A percentile compares a stretch with the other conserved stretches of the same genome.
These are phyloP conservation scores for Geotrichum aggregatum DNA, from an alignment of 1,139 yeast genomes.

Conservation along the genomic window DNA sequence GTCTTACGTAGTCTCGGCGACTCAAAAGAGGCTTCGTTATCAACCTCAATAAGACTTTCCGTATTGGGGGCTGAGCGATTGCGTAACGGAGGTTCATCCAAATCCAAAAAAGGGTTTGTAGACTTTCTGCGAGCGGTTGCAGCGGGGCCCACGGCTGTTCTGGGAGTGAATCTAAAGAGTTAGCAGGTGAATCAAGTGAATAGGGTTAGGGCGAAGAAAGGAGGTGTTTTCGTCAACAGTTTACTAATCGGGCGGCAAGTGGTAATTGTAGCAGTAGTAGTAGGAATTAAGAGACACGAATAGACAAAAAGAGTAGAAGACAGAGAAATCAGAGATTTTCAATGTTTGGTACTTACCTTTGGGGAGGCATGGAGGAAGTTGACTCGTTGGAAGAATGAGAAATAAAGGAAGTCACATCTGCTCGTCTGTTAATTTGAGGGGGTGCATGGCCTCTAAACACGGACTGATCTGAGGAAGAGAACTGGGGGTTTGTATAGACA, in stretches of 20 bases:
- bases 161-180: slow-evolving; percentile 4
- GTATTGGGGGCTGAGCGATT: slow-evolving; percentile 9
- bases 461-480: slow-evolving; percentile 18
- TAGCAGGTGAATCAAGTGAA: background rate
- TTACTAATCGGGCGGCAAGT: no score
- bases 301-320: background rate
- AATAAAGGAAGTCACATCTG: background rate
- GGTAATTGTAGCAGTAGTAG: no score
- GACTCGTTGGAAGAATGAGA: slow-evolving; percentile 11
- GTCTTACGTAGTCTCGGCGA: background rate
- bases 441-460: slow-evolving; percentile 1
- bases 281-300: background rate
- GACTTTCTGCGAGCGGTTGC: slow-evolving; percentile 14
- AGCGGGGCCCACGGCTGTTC: slow-evolving; percentile 15
- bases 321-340: background rate
- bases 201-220: slow-evolving; percentile 6
- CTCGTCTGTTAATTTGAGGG: background rate
- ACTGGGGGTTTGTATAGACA: slow-evolving; percentile 12
- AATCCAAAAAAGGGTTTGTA: slow-evolving; percentile 22
- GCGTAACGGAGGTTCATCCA: slow-evolving; percentile 10
- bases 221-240: slow-evolving; percentile 1
- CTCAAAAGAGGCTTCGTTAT: slow-evolving; percentile 2
- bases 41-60: slow-evolving; percentile 8
- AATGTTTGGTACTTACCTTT: slow-evolving; percentile 12
- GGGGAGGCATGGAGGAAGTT: slow-evolving; percentile 7